Evolutionary conservation across 495 filamentous ascomycete species (phyloP), one percentile per base, ranked within the genome.

Genomic region (Diplogelasinospora grovesii): DNA sequence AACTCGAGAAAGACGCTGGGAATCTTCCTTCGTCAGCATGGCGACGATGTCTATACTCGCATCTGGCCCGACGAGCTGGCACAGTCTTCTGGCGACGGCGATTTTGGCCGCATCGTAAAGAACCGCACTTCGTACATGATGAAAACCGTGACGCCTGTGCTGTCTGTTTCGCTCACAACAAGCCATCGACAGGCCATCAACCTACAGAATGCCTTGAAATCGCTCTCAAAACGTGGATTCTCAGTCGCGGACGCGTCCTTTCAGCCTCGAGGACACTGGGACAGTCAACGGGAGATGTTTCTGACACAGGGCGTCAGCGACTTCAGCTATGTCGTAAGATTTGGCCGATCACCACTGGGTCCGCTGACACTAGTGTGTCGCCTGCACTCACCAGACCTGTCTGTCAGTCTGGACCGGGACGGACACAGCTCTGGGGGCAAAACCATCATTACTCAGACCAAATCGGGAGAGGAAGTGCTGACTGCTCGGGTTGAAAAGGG

Each of bases 1-100:
- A 23, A 26, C 14, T 24, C 33, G 14, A 18, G 15, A 5, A 23
- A 18, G 22, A 36, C 25, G 3, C 18, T 54, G 3, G 51, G 48
- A 3, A 48, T 54, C 27, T 45, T 33, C 20, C 26, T 54, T 15
- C 48, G 37, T 11, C 35, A 54, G 27, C 51, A 54, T 25, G 51
- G 51, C 22, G 42, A 31, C 26, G 51, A 51, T 22, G 8, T 54
- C 8, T 54, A 50, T 27, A 41, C 47, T n/a, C 39, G 51, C 9
- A 36, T 54, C 3, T n/a, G 22, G 16, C 34, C 51, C 0, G 39
- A 47, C 30, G 3, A 4, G 11, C 31, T 50, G 18, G 22, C 43
- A 9, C 18, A 24, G 11, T 22, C 23, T 6, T 19, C 14, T 11
- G 18, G 20, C 14, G 26, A 21, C n/a, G n/a, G n/a, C 11, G 22